These are phyloP conservation scores for Starmerella floris DNA, from an alignment of 805 yeast species.

Conservation along the genomic window DNA sequence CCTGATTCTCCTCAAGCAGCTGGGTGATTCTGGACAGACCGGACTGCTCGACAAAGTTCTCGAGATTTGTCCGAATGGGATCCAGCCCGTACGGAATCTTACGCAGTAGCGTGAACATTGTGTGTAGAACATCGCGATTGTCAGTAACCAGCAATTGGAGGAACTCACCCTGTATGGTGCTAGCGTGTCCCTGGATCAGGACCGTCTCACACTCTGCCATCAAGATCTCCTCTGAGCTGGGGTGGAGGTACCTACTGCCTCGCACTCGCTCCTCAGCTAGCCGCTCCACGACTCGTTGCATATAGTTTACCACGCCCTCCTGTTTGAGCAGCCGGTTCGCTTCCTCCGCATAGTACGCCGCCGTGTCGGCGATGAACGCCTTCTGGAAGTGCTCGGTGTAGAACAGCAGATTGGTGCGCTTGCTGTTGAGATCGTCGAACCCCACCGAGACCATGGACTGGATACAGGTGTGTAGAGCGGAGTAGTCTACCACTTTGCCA, in stretches of 20 bases:
- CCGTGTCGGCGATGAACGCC: constrained; percentile 52
- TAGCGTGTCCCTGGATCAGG: constrained; percentile 67
- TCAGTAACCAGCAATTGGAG: constrained; percentile 58
- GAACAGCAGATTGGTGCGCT: constrained; percentile 68
- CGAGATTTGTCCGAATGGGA: constrained; percentile 61
- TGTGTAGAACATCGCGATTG: constrained; percentile 56
- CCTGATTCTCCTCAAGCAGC: constrained; percentile 40
- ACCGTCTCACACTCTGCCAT: constrained; percentile 63
- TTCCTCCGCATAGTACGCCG: constrained; percentile 50
- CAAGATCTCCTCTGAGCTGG: constrained; percentile 65
- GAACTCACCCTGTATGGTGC: constrained; percentile 63
- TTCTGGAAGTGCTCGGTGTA: constrained; percentile 69
- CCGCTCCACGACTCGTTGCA: constrained; percentile 71
- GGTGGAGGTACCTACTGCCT: constrained; percentile 68
- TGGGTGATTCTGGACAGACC: constrained; percentile 46
- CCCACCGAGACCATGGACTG: constrained; percentile 82
- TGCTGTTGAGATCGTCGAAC: constrained; percentile 77
- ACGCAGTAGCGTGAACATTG: constrained; percentile 61
- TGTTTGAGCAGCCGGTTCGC: constrained; percentile 50
- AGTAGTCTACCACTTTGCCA: constrained; percentile 57
- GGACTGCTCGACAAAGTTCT: constrained; percentile 53
- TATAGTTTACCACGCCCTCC: constrained; percentile 80
- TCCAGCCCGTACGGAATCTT: constrained; percentile 70
- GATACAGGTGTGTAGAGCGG: constrained; percentile 56
- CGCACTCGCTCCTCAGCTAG: constrained; percentile 72